Base-by-base conservation (phyloP, 495 filamentous ascomycete species). In the Hypoxylon lienhwacheense region DNA sequence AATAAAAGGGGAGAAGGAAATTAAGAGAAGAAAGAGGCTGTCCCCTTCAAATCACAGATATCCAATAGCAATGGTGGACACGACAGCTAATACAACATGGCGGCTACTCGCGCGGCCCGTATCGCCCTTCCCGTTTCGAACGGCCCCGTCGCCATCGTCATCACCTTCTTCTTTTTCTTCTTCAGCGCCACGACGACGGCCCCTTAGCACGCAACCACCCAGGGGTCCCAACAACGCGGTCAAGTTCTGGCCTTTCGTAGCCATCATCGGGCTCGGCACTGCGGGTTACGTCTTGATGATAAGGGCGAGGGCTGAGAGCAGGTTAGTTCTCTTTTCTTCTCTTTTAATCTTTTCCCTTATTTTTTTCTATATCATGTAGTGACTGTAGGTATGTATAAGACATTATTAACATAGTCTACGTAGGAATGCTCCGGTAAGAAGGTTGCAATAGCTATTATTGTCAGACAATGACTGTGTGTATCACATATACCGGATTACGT, bases 201-300 rank as follows among this genome's bases (percentile, higher is more conserved):
- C 59, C 20, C 70, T 74, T 58, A 71, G 68, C 66, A 51, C 62
- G 16, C 58, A 53, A 19, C 70, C 67, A 7, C 59, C 60, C 20
- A 47, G 53, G 5, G 66, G 53, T 8, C 28, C 63, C 21, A 68
- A 65, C 22, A 61, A 65, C 50, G 36, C 63, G 21, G 59, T 77
- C 60, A 76, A 75, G 58, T 76, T 77, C 61, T 77, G 75, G 76
- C 75, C 75, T 11, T 79, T 82, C 31, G 4, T 77, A 7, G 63
- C 65, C 16, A 66, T 82, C 44, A 73, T 81, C 43, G 72, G 66
- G 0, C 47, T 74, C 0, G 75, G 75, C 7, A 72, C 73, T 11
- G 70, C 68, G 8, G 74, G 68, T 1, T 82, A 80, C 48, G 69
- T 77, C 16, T 53, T 74, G 7, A 53, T 81, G 29, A 67, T 66